Base-by-base conservation (phyloP, 139 green algal genomes). In the Eudorina sp. region DNA sequence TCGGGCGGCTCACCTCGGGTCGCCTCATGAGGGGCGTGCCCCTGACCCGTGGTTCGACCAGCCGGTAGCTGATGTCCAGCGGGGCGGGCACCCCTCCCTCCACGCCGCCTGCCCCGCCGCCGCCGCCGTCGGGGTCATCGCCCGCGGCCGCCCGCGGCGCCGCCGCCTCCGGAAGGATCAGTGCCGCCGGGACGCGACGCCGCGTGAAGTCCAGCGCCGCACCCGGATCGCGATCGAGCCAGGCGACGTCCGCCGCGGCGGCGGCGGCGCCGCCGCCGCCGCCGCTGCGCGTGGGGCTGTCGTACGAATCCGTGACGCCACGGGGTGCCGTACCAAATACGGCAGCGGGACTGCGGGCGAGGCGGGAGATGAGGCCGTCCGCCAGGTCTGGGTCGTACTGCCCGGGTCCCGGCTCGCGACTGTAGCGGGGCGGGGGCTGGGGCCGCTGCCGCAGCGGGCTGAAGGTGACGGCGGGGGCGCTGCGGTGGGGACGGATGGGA, bases 11-110 rank as follows among this genome's bases (percentile, higher is more conserved):
- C 43, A 77, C 80, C 62, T 38, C 29, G 1, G 60, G 76, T 23
- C 11, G 40, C 8, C 77, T 77, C 86, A 90, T 90, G 27, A 83
- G 14, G 45, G 86, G 76, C 29, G 78, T 45, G 40, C 86, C 78
- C 29, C 78, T 51, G 29, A 86, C 78, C 2, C 86, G 77, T 23
- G 68, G 36, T 38, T 90, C 86, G 51, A 90, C 86, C 68, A 87
- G 78, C 48, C 25, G 55, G 48, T 70, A 88, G 11, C 51, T 53
- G 62, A 88, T 51, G 13, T 88, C 83, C 34, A 81, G 36, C 14
- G 40, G 29, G 41, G 72, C 27, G 16, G 13, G 29, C 34, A 27
- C 36, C 19, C 29, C 68, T 1, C 2, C 46, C 1, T 43, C 68
- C 48, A 73, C 29, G 6, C 34, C 45, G 7, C 19, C 62, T 3